These are phyloP conservation scores for Epicoccum nigrum DNA, from an alignment of 2,329 filamentous ascomycete species.

Conservation along the genomic window DNA sequence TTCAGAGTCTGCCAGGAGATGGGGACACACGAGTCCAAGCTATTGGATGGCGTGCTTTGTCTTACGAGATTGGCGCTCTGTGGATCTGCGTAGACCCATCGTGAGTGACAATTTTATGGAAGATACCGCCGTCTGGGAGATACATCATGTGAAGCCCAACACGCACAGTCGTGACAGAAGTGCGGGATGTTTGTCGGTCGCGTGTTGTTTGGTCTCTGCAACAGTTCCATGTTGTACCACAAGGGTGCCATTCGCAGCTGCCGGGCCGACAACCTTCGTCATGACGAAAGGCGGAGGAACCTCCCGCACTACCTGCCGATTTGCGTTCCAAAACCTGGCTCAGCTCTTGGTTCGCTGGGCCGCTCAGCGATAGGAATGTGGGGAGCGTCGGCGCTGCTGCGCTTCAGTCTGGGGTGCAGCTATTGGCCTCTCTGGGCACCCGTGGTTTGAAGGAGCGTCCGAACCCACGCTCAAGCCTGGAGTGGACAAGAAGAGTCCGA, in stretches of 20 bases:
- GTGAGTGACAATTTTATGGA: constrained; percentile 11
- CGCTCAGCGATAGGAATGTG: constrained; percentile 24
- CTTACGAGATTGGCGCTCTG: constrained; percentile 26
- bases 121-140: constrained; percentile 5
- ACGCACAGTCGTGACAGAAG: constrained; percentile 8
- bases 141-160: constrained; percentile 3
- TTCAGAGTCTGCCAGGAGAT: constrained; percentile 20
- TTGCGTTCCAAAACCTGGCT: constrained; percentile 16
- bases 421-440: constrained; percentile 9
- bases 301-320: constrained; percentile 27
- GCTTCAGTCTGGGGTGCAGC: constrained; percentile 37
- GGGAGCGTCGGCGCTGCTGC: constrained; percentile 23
- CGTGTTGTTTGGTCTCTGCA: constrained; percentile 3
- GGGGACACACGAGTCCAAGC: constrained; percentile 14
- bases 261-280: constrained; percentile 16
- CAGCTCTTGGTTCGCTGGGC: constrained; percentile 20
- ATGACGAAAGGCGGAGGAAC: constrained; percentile 13
- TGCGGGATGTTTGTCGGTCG: constrained; percentile 7
- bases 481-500: constrained; percentile 6
- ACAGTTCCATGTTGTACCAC: constrained; percentile 3
- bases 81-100: constrained; percentile 16
- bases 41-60: constrained; percentile 19
- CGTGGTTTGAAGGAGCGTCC: constrained; percentile 4
- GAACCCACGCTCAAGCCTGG: neutral
- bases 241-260: constrained; percentile 9